Percentiles rank a stretch among this genome's conserved stretches.
Evolutionary conservation across 2,329 filamentous ascomycete genomes (phyloP).

Genomic region (Orbilia quercus): DNA sequence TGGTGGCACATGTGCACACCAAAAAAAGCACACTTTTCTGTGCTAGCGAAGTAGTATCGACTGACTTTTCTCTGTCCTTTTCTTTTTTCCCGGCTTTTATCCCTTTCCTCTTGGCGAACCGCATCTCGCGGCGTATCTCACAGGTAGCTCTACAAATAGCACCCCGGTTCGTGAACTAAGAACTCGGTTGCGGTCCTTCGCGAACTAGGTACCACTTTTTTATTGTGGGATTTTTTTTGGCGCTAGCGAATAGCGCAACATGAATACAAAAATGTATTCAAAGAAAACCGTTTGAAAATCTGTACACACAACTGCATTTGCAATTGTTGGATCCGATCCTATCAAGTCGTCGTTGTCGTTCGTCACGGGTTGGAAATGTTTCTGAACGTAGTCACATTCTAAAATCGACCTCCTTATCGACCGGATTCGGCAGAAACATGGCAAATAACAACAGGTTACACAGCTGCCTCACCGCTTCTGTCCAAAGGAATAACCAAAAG

Average conservation of each 20-base stretch:
- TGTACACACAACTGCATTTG: too few species aligned
- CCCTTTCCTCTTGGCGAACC: neutral
- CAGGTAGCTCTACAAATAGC: conserved; percentile 43
- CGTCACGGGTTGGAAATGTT: too few species aligned
- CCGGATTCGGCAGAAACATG: too few species aligned
- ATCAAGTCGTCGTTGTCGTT: too few species aligned
- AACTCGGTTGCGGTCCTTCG: conserved; percentile 8
- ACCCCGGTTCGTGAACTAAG: conserved; percentile 10
- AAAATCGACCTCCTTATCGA: too few species aligned
- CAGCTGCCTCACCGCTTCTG: too few species aligned
- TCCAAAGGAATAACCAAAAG: too few species aligned
- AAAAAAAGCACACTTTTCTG: conserved; percentile 44
- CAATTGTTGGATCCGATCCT: too few species aligned
- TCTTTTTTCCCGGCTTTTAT: conserved; percentile 14
- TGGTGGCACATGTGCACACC: conserved; percentile 49
- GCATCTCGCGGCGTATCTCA: neutral
- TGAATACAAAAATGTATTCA: conserved; percentile 3
- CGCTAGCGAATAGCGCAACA: conserved; percentile 13
- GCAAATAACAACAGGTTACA: too few species aligned
- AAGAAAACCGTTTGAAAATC: conserved; percentile 24
- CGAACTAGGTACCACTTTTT: conserved; percentile 7
- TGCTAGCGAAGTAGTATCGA: conserved; percentile 5
- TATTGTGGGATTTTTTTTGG: neutral
- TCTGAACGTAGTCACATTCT: too few species aligned
- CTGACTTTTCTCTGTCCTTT: conserved; percentile 5